Evolutionary conservation across 2,329 filamentous ascomycete species (phyloP).

Genomic region (Pestalotiopsis sp.): DNA sequence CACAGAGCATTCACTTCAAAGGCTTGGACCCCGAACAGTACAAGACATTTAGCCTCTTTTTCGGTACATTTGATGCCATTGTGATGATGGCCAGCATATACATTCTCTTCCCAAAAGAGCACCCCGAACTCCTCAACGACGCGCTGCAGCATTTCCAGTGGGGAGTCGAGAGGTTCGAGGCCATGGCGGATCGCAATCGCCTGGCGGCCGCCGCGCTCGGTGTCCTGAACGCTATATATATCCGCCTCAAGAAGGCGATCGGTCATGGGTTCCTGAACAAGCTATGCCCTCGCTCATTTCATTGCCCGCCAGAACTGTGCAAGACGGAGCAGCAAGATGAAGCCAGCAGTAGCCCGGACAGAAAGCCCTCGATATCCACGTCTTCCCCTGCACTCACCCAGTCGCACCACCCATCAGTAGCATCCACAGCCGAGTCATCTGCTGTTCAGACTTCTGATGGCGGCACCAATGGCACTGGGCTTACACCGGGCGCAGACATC

Average conservation of each 20-base stretch:
- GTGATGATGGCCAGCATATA: conserved; percentile 64
- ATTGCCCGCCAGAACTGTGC: conserved; percentile 1
- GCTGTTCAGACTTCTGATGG: neutral
- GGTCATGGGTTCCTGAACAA: conserved; percentile 33
- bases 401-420: conserved; percentile 9
- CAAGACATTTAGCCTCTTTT: conserved; percentile 60
- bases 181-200: conserved; percentile 55
- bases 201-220: conserved; percentile 57
- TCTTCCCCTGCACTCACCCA: neutral
- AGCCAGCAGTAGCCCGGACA: neutral
- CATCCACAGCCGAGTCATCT: conserved; percentile 9
- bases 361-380: neutral
- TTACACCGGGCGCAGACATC: conserved; percentile 24
- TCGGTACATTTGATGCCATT: conserved; percentile 66
- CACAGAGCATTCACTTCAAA: conserved; percentile 54
- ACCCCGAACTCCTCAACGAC: conserved; percentile 47
- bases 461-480: conserved; percentile 18
- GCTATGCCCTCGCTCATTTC: conserved; percentile 16
- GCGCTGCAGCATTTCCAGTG: conserved; percentile 61
- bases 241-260: conserved; percentile 55
- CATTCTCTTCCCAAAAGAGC: conserved; percentile 62
- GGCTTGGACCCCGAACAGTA: conserved; percentile 54
- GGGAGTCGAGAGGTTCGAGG: conserved; percentile 61
- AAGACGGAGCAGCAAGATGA: neutral
- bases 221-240: conserved; percentile 57